phyloP scores from a whole-genome alignment of 75 land plant genomes.

The Cunninghamia lanceolata region DNA sequence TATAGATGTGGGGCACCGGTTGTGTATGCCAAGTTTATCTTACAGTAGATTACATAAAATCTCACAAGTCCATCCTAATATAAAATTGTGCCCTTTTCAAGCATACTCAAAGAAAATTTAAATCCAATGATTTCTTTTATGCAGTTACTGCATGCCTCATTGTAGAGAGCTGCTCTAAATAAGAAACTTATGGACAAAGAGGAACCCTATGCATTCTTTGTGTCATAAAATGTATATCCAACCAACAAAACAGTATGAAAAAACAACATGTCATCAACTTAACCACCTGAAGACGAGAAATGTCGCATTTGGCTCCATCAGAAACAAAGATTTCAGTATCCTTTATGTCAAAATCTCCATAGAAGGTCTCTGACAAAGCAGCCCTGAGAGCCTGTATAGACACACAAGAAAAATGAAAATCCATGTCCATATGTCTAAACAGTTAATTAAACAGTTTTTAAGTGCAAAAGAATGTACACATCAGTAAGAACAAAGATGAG shows the following conservation, averaged over 20 bases:
- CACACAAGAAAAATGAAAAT: not conserved
- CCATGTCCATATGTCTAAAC: not conserved
- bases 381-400: slow-evolving; percentile 66
- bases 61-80: not conserved
- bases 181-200: not conserved
- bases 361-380: slow-evolving; percentile 65
- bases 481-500: not conserved
- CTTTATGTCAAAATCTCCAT: slow-evolving; percentile 61
- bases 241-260: not conserved
- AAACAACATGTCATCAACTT: not conserved
- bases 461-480: not conserved
- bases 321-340: slow-evolving; percentile 87
- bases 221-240: not conserved
- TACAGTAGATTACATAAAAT: no score
- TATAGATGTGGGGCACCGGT: not conserved
- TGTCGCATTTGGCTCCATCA: slow-evolving; percentile 96
- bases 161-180: not conserved
- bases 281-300: slow-evolving; percentile 77
- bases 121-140: not conserved
- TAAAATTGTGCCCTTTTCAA: not conserved
- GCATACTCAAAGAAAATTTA: not conserved
- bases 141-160: not conserved
- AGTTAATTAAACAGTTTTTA: not conserved
- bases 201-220: not conserved
- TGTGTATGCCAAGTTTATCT: not conserved